Evolutionary conservation across 2,329 filamentous ascomycete species (phyloP).

Genomic region (Xylariales sp.): DNA sequence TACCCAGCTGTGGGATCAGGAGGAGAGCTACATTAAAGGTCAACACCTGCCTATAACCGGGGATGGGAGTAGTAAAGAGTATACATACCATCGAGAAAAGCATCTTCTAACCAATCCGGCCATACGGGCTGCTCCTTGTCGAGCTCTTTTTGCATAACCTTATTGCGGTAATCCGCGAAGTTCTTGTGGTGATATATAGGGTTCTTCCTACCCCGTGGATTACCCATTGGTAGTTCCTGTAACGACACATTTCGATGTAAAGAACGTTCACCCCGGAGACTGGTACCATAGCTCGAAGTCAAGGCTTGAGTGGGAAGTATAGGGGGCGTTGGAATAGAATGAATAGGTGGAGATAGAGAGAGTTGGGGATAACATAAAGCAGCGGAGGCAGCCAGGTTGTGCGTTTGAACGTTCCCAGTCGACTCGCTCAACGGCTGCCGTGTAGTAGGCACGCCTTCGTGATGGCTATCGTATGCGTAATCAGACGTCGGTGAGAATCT

Average conservation of each 20-base stretch:
- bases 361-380: slow-evolving; percentile 59
- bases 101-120: slow-evolving; percentile 72
- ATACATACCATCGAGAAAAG: slow-evolving; percentile 73
- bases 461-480: slow-evolving; percentile 59
- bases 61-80: background rate
- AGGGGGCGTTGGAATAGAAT: slow-evolving; percentile 56
- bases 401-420: slow-evolving; percentile 63
- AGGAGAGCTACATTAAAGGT: slow-evolving; percentile 63
- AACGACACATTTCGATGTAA: slow-evolving; percentile 51
- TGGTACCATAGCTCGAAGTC: slow-evolving; percentile 59
- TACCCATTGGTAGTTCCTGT: slow-evolving; percentile 50
- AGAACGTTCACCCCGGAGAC: slow-evolving; percentile 50
- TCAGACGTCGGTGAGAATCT: slow-evolving; percentile 60
- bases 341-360: slow-evolving; percentile 57
- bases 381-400: slow-evolving; percentile 52
- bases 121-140: slow-evolving; percentile 70
- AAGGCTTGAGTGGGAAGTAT: slow-evolving; percentile 64
- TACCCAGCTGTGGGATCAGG: slow-evolving; percentile 73
- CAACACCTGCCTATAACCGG: slow-evolving; percentile 22
- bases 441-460: slow-evolving; percentile 53
- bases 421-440: slow-evolving; percentile 63
- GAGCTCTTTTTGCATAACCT: slow-evolving; percentile 71
- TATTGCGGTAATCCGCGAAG: slow-evolving; percentile 73
- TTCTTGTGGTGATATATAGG: slow-evolving; percentile 71
- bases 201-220: slow-evolving; percentile 57